Base-by-base conservation (phyloP, 257 asterid genomes). In the Gentiana straminea region DNA sequence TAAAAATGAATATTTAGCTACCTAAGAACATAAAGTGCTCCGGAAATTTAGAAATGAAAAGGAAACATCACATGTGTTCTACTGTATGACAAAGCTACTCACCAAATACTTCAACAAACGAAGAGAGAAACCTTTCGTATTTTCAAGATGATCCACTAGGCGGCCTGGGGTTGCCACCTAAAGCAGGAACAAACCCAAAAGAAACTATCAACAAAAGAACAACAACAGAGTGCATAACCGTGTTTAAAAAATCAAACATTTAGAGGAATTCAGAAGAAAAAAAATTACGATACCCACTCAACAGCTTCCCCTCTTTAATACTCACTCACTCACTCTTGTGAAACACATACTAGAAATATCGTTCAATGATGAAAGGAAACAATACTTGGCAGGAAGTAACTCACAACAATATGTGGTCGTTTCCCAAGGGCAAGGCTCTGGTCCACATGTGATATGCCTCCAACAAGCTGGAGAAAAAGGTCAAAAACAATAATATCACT, bases 161-260 rank as follows among this genome's bases (percentile, higher is more conserved):
- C 95, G 96, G 4, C 96, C 98, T 74, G 98, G 98, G 7, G 98
- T 87, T 64, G 96, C 98, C 62, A 88, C 96, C 98, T 91, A 62
- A 75, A 56, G n/a, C 61, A 13, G 41, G 34, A 45, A 53, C 8
- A 57, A 12, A 15, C 52, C 12, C 32, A 13, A 64, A 38, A 46
- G 59, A 4, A 32, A 43, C 5, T 43, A 56, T 35, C 33, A 49
- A 51, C 58, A 51, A 33, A 4, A 36, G 34, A 11, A n/a, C 33
- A n/a, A 12, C 13, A 13, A n/a, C 44, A 36, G 8, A 41, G 46
- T 2, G 46, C 46, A 39, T 39, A 39, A 8, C 45, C 45, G 8
- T 4, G 45, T 39, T 39, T 8, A 5, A 39, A 8, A 4, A 39
- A 1, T 41, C 7, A 41, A 41, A 10, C 46, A 41, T 41, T 41